These are phyloP conservation scores for Mallotus japonicus DNA, from an alignment of 441 rosid species.

Conservation along the genomic window DNA sequence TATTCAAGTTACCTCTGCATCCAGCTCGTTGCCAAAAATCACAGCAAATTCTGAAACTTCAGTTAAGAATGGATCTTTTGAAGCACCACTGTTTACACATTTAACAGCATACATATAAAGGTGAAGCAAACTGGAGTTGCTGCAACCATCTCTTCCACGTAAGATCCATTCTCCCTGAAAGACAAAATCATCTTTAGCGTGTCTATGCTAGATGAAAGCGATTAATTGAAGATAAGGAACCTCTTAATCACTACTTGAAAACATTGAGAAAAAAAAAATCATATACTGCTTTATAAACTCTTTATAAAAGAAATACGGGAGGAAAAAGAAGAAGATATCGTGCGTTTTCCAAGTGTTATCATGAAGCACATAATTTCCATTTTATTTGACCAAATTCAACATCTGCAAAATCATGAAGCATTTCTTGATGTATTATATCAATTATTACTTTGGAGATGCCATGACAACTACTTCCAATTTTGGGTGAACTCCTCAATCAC, in stretches of 20 bases:
- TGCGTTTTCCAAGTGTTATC: not conserved
- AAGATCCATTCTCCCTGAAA: conserved; percentile 98
- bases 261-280: conserved; percentile 2
- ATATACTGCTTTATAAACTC: not conserved
- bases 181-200: conserved; percentile 22
- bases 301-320: not conserved
- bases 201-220: conserved; percentile 4
- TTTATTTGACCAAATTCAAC: not conserved
- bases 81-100: conserved; percentile 61
- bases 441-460: not conserved
- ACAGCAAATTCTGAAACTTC: conserved; percentile 92
- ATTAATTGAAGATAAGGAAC: conserved; percentile 4
- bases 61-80: conserved; percentile 87
- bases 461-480: not conserved
- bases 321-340: not conserved
- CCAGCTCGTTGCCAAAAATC: conserved; percentile 98
- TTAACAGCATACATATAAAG: conserved; percentile 75
- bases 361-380: not conserved
- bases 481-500: not conserved
- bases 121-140: conserved; percentile 51
- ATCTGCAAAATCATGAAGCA: not conserved
- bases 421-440: not conserved
- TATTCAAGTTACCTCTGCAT: conserved; percentile 84
- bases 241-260: not conserved
- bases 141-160: conserved; percentile 64